Conservation (phyloP, 2,329 filamentous ascomycete genomes). For the Alternaria ethzedia region DNA sequence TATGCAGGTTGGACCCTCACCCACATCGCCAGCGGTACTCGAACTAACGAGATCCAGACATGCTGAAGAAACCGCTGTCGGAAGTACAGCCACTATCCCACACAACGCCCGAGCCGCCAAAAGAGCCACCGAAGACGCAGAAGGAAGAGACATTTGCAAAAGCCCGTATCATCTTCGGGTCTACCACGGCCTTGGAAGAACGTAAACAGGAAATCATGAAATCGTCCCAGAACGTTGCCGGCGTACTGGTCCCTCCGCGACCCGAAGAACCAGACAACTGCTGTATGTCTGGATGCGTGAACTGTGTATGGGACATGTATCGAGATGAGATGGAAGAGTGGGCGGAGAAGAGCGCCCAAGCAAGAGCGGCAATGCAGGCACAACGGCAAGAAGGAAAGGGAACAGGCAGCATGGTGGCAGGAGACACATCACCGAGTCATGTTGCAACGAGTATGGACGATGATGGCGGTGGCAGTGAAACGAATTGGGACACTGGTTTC, state of each 20-base stretch:
- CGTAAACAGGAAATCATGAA: conserved; percentile 66
- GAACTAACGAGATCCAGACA: conserved; percentile 42
- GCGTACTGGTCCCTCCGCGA: conserved; percentile 79
- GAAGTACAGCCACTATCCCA: conserved; percentile 40
- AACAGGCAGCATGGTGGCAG: conserved; percentile 45
- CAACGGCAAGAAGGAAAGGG: conserved; percentile 34
- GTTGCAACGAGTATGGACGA: conserved; percentile 73
- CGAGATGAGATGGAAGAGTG: conserved; percentile 93
- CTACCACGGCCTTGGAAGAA: conserved; percentile 74
- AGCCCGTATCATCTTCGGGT: conserved; percentile 80
- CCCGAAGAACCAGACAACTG: conserved; percentile 95
- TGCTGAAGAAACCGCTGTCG: conserved; percentile 40
- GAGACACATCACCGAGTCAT: conserved; percentile 53
- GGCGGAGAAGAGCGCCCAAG: conserved; percentile 70
- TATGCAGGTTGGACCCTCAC: conserved; percentile 39
- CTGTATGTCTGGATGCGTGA: conserved; percentile 98
- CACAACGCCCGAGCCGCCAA: conserved; percentile 40
- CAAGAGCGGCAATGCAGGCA: conserved; percentile 60
- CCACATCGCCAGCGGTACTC: background rate
- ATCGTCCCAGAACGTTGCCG: conserved; percentile 72
- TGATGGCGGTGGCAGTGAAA: conserved; percentile 76
- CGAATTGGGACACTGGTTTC: conserved; percentile 62
- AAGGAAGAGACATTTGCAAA: conserved; percentile 63
- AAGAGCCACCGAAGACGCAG: conserved; percentile 53
- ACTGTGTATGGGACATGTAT: conserved; percentile 94